Evolutionary conservation across 1,284 basidiomycete genomes (phyloP).

Genomic region (Trichosporon asahii): DNA sequence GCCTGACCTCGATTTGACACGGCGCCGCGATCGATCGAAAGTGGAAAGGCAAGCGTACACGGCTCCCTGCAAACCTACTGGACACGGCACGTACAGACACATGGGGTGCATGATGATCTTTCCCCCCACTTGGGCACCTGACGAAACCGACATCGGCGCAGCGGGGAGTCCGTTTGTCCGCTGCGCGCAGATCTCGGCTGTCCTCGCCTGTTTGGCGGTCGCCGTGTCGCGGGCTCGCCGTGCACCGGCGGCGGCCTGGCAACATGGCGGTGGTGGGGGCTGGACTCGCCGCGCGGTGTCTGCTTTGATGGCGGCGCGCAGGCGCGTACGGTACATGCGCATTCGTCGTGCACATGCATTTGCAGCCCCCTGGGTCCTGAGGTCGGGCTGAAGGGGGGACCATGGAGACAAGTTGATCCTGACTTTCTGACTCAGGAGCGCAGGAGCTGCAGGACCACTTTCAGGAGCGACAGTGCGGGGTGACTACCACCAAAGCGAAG

Average conservation of each 20-base stretch:
- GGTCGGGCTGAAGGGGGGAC: not conserved
- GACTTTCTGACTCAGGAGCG: not conserved
- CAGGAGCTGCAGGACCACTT: too few relatives aligned
- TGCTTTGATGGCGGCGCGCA: not conserved
- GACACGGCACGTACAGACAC: too few relatives aligned
- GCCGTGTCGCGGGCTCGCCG: too few relatives aligned
- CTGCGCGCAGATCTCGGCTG: not conserved
- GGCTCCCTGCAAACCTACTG: not conserved
- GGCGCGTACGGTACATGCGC: not conserved
- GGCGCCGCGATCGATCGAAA: slow-evolving; percentile 4
- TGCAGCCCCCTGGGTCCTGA: not conserved
- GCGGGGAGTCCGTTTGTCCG: slow-evolving; percentile 1
- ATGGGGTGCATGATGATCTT: too few relatives aligned
- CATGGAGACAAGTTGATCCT: not conserved
- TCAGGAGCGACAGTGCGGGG: not conserved
- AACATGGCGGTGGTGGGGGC: too few relatives aligned
- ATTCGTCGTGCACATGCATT: not conserved
- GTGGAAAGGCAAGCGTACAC: not conserved
- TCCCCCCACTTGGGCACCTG: not conserved
- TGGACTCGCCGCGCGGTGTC: too few relatives aligned
- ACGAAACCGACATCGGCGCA: not conserved
- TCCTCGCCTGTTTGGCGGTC: too few relatives aligned
- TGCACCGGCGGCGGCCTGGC: too few relatives aligned
- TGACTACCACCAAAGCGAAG: not conserved
- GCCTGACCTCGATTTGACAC: not conserved